Evolutionary conservation across 768 basidiomycete genomes (phyloP), one percentile per base, ranked within the genome.

Genomic region (Kwoniella botswanensis): DNA sequence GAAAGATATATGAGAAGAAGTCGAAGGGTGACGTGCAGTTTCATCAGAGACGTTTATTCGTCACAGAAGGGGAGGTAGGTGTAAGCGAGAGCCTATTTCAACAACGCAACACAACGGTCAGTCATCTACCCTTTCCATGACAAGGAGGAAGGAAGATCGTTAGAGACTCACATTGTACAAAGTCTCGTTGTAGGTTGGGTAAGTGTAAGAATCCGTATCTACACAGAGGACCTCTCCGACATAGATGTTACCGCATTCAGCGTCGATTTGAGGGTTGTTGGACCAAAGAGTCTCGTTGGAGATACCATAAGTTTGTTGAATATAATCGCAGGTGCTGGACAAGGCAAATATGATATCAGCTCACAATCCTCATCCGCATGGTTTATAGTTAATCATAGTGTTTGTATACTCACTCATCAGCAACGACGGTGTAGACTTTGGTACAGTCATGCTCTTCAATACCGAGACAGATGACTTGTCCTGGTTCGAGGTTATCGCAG

Each of bases 201-300:
- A 89, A 10, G 86, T 85, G 46, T 79, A 74, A 12, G 86, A 85
- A 15, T 72, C 74, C 22, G 74, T 71, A 24, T 86, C 83, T 57
- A 86, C 85, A 72, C 90, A 91, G 53, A 92, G 66, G 61, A 92
- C 92, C 88, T 92, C 90, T 78, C 89, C 91, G 68, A 90, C 78
- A 83, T 92, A 92, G 81, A 93, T 85, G 85, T 92, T 92, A 74
- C 74, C 72, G 77, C 84, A 85, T 10, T 54, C 62, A 9, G 60
- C 67, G 74, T 83, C 82, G 89, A 93, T 86, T 82, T 92, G 89
- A 21, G 91, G 92, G 88, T 93, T 93, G 88, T 93, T 92, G 69
- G 73, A 17, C 79, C 81, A 85, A 41, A 93, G 85, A 4, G 88
- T 85, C 46, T 88, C 88, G 26, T 75, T 67, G 85, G 89, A 88